These are phyloP conservation scores for Keqinozyma sinolaborantium DNA, from an alignment of 1,139 yeast species.

Conservation along the genomic window DNA sequence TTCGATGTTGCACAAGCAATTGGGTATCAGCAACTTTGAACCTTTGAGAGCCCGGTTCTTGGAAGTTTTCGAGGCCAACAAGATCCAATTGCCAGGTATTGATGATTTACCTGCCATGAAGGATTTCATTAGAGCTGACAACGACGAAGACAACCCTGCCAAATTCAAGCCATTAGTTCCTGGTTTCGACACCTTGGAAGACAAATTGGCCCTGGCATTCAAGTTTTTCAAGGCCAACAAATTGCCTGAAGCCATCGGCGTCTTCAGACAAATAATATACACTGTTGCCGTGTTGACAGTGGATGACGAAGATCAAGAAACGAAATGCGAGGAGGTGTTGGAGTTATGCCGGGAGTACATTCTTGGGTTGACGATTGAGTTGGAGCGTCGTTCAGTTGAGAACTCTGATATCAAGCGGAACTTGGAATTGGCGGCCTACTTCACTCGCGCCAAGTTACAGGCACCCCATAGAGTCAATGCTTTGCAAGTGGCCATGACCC, in stretches of 20 bases:
- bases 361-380: constrained; percentile 85
- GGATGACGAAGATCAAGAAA: constrained; percentile 68
- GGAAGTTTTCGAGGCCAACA: constrained; percentile 78
- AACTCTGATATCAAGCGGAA: constrained; percentile 74
- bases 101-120: constrained; percentile 68
- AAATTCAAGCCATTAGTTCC: constrained; percentile 66
- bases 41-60: constrained; percentile 82
- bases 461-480: constrained; percentile 85
- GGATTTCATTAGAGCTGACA: constrained; percentile 63
- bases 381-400: constrained; percentile 78
- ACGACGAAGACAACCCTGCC: constrained; percentile 54
- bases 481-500: constrained; percentile 91
- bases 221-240: constrained; percentile 80
- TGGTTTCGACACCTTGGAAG: constrained; percentile 68
- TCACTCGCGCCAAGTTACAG: constrained; percentile 80
- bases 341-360: constrained; percentile 84
- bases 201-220: constrained; percentile 71
- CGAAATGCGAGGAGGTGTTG: constrained; percentile 69
- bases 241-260: constrained; percentile 71
- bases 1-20: constrained; percentile 82
- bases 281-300: constrained; percentile 73
- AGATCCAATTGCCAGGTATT: constrained; percentile 70
- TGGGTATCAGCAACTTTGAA: constrained; percentile 81
- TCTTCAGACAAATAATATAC: constrained; percentile 79
- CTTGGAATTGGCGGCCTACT: constrained; percentile 92